A percentile compares a stretch with the other conserved stretches of the same genome.
These are phyloP conservation scores for Phytophthora europaea DNA, from an alignment of 352 stramenopile species.

Conservation along the genomic window DNA sequence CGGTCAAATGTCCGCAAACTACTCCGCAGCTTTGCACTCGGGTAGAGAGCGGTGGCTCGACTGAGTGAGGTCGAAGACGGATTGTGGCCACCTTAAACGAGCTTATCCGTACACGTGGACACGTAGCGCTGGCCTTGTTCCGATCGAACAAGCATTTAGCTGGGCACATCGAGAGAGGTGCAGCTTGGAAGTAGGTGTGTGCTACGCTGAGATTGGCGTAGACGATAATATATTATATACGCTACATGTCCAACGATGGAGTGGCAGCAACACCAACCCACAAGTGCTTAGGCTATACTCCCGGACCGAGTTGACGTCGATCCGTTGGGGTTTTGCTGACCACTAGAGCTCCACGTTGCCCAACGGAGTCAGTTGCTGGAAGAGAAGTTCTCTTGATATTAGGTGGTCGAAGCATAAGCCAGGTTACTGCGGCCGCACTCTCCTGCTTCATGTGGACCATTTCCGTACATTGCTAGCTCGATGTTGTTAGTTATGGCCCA, in stretches of 20 bases:
- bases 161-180: not conserved
- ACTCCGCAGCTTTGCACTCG: not conserved
- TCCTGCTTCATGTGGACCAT: not conserved
- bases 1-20: not conserved
- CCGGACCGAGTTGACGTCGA: not conserved
- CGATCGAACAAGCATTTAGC: not conserved
- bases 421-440: not conserved
- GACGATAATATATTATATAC: no score
- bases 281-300: not conserved
- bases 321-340: not conserved
- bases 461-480: conserved; percentile 6
- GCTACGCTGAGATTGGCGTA: not conserved
- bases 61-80: not conserved
- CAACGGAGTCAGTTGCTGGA: not conserved
- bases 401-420: not conserved
- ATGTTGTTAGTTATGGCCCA: not conserved
- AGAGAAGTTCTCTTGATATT: not conserved
- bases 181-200: not conserved
- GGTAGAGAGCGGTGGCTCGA: not conserved
- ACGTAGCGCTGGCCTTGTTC: no score
- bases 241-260: not conserved
- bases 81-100: not conserved
- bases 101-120: no score
- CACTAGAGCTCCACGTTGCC: not conserved
- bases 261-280: no score